These are phyloP conservation scores for Mycosphaerella sp. DNA, from an alignment of 2,329 filamentous ascomycete species.

Conservation along the genomic window DNA sequence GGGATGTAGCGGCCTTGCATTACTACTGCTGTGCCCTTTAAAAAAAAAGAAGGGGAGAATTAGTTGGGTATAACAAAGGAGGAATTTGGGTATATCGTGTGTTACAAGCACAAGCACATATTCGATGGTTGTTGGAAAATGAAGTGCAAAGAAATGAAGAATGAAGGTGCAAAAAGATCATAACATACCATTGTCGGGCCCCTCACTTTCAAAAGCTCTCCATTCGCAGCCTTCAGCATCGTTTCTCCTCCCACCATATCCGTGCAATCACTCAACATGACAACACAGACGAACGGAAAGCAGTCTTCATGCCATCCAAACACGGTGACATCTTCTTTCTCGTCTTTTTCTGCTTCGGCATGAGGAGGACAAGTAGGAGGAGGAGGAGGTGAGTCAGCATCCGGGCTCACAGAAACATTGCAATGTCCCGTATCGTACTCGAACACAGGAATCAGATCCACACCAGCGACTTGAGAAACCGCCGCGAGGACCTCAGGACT, in stretches of 20 bases:
- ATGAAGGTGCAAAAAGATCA: background rate
- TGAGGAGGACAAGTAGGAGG: slow-evolving; percentile 25
- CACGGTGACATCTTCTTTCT: slow-evolving; percentile 49
- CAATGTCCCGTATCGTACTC: slow-evolving; percentile 56
- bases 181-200: slow-evolving; percentile 39
- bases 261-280: slow-evolving; percentile 57
- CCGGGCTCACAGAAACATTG: slow-evolving; percentile 50
- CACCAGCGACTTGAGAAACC: slow-evolving; percentile 52
- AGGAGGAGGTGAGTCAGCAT: slow-evolving; percentile 20
- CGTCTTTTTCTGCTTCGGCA: slow-evolving; percentile 42
- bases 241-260: slow-evolving; percentile 62
- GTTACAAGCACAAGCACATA: no score
- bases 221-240: slow-evolving; percentile 50
- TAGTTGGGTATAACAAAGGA: background rate
- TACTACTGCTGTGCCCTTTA: slow-evolving; percentile 57
- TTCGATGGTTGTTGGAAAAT: no score
- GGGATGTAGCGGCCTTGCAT: slow-evolving; percentile 62
- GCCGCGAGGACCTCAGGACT: slow-evolving; percentile 49
- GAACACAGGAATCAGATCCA: slow-evolving; percentile 52
- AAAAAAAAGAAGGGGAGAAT: background rate
- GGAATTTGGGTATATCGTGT: no score
- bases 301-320: slow-evolving; percentile 55
- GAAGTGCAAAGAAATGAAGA: no score
- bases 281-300: slow-evolving; percentile 64
- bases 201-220: slow-evolving; percentile 53